phyloP scores from a whole-genome alignment of 768 basidiomycete genomes.

The Hericium coralloides region DNA sequence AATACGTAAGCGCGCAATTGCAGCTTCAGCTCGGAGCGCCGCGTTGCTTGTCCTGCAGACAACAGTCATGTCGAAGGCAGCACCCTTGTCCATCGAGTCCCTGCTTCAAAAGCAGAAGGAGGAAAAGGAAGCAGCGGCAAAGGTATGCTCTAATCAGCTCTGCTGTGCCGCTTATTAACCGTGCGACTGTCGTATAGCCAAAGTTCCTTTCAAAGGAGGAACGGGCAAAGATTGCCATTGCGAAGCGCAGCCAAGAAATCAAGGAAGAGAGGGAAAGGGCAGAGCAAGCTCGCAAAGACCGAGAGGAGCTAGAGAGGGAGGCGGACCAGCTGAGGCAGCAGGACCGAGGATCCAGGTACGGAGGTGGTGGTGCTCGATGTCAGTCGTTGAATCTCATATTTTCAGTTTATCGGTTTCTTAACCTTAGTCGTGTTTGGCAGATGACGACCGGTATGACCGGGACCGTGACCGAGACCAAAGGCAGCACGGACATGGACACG shows the following conservation, averaged over 20 bases:
- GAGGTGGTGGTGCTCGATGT: conserved; percentile 35
- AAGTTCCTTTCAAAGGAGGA: conserved; percentile 93
- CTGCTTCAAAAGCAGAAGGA: conserved; percentile 79
- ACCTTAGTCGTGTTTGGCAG: conserved; percentile 14
- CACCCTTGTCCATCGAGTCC: conserved; percentile 84
- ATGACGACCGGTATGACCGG: conserved; percentile 29
- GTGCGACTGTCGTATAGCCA: conserved; percentile 44
- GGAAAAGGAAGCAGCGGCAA: conserved; percentile 85
- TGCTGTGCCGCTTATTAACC: background rate
- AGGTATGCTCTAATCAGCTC: conserved; percentile 38
- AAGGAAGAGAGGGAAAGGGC: conserved; percentile 59
- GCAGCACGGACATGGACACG: conserved; percentile 4
- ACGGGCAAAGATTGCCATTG: conserved; percentile 81
- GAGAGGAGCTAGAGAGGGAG: conserved; percentile 66
- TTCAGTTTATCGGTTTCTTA: conserved; percentile 2
- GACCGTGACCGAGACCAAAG: conserved; percentile 16
- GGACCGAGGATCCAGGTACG: conserved; percentile 34
- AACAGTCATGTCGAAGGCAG: conserved; percentile 37
- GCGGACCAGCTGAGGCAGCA: conserved; percentile 56
- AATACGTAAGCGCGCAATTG: background rate
- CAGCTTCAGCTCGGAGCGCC: background rate
- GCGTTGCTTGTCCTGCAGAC: background rate
- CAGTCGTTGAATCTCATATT: conserved; percentile 15
- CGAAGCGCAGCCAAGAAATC: conserved; percentile 80
- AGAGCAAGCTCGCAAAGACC: conserved; percentile 48